Base-by-base conservation (phyloP, 1,284 basidiomycete genomes). In the Malassezia sp. region DNA sequence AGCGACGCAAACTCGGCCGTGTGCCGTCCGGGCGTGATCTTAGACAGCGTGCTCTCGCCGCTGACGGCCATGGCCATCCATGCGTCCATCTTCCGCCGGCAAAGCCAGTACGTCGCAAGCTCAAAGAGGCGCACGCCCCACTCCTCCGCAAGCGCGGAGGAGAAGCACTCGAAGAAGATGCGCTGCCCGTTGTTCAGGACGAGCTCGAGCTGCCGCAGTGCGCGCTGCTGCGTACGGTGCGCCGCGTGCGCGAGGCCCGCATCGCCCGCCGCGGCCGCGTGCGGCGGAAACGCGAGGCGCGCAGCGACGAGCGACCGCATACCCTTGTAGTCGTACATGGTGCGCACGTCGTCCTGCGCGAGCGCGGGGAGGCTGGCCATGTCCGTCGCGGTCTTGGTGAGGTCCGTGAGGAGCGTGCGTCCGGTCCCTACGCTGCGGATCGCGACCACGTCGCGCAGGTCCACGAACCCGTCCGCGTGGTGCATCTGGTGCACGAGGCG, bases 151-250 rank as follows among this genome's bases (percentile, higher is more conserved):
- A 79, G 73, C 26, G 72, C 45, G n/a, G 59, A 57, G 23, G 67
- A 69, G 43, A 67, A 66, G 5, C 70, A 63, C 55, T 89, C 85
- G 45, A 84, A 84, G 30, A 82, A 75, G 44, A 85, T 67, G 20
- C 83, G 74, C 40, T 76, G 74, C 5, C 85, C 84, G 24, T 78
- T 81, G 17, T 74, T 76, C 57, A 86, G 73, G 34, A 83, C 71
- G 27, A 89, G 69, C 67, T 88, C 85, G 56, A 89, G 85, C 15
- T 81, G 81, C 40, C 85, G 75, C 49, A 77, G 76, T 72, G 80
- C 78, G 51, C 75, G 77, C 50, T 80, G 43, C 26, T 71, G 69
- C n/a, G 56, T 54, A 55, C 76, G 79, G 59, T 70, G 62, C 14
- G 81, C 75, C 1, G 51, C 55, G 22, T 69, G 72, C 12, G 56